A percentile compares a stretch with the other conserved stretches of the same genome.
These are phyloP conservation scores for Strobilomyces echinocephalus DNA, from an alignment of 768 basidiomycete species.

Conservation along the genomic window DNA sequence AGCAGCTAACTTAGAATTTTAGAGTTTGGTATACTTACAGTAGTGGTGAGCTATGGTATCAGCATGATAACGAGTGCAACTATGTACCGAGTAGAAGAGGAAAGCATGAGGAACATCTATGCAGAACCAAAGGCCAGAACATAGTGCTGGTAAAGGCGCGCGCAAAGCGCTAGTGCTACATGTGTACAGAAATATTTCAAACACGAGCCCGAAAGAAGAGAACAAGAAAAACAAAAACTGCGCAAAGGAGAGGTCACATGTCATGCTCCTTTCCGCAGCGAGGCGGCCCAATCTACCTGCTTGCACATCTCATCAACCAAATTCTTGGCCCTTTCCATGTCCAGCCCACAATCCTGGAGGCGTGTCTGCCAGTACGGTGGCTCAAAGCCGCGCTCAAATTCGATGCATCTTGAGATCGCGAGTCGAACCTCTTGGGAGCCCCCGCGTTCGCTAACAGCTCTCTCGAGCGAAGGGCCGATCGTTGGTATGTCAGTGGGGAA, in stretches of 20 bases:
- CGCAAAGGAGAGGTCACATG: neutral
- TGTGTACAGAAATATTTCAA: neutral
- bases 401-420: slow-evolving; percentile 24
- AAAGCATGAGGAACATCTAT: neutral
- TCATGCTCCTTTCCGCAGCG: slow-evolving; percentile 3
- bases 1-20: neutral
- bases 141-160: neutral
- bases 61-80: neutral
- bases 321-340: slow-evolving; percentile 8
- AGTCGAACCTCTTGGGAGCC: slow-evolving; percentile 15
- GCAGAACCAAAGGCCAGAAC: neutral
- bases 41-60: neutral
- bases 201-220: neutral
- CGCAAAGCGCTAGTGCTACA: slow-evolving; percentile 4
- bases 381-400: slow-evolving; percentile 23
- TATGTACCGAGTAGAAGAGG: neutral
- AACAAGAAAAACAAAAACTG: neutral
- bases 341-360: slow-evolving; percentile 21
- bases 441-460: slow-evolving; percentile 14
- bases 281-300: slow-evolving; percentile 18
- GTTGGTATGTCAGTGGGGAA: slow-evolving; percentile 4
- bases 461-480: slow-evolving; percentile 21
- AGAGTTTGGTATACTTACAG: neutral
- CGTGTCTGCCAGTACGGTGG: slow-evolving; percentile 25
- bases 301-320: slow-evolving; percentile 27